Conservation (phyloP, 306 rosid genomes). For the Pyrus betulifolia region DNA sequence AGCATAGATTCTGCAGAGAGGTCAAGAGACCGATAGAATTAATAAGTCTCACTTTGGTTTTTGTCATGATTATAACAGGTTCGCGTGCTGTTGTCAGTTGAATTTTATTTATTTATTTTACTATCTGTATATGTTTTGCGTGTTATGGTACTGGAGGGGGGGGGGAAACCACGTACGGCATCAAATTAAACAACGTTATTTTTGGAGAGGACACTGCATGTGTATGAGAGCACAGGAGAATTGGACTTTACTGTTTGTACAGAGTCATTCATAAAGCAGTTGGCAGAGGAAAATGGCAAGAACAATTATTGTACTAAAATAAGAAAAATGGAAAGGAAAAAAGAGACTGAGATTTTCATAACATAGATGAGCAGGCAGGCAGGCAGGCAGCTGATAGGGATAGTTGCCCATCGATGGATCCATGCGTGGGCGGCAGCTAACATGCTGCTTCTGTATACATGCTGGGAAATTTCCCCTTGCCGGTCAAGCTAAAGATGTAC, state of each 20-base stretch:
- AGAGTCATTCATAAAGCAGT: background rate
- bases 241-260: background rate
- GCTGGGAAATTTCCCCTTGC: background rate
- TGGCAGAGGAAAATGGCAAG: background rate
- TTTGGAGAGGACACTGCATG: background rate
- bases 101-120: background rate
- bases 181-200: background rate
- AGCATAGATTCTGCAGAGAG: too few species aligned
- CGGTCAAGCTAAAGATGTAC: background rate
- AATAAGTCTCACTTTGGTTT: too few species aligned
- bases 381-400: background rate
- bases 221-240: too few species aligned
- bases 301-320: background rate
- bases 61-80: background rate
- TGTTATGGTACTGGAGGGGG: background rate
- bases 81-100: background rate
- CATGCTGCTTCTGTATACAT: background rate
- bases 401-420: too few species aligned
- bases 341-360: background rate
- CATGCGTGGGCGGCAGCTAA: too few species aligned
- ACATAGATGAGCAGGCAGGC: background rate
- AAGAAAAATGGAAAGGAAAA: background rate
- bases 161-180: background rate
- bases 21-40: too few species aligned
- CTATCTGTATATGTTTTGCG: background rate